phyloP scores from a whole-genome alignment of 495 filamentous ascomycete species.

The Usnea hakonensis region DNA sequence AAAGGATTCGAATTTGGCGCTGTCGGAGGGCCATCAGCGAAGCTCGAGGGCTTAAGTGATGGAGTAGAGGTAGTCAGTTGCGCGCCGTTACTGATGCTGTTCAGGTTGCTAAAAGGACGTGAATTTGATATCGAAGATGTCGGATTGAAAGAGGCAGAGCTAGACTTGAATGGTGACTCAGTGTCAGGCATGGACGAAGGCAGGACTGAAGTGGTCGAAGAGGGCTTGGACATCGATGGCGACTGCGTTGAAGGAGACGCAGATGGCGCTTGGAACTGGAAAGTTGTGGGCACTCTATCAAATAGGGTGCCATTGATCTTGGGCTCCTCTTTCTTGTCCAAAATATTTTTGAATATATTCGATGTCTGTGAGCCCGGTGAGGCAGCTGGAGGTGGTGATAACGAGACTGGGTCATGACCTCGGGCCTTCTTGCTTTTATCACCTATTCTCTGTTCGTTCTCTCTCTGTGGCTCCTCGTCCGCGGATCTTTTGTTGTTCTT shows the following conservation, averaged over 20 bases:
- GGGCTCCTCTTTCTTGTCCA: slow-evolving; percentile 12
- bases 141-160: slow-evolving; percentile 2
- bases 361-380: slow-evolving; percentile 30
- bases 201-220: background rate
- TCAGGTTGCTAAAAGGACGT: background rate
- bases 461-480: slow-evolving; percentile 3
- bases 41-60: background rate
- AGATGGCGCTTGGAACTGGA: background rate
- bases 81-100: background rate
- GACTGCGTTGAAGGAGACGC: background rate
- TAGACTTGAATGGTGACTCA: background rate
- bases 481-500: slow-evolving; percentile 27
- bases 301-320: background rate
- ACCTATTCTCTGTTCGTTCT: slow-evolving; percentile 27
- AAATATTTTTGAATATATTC: slow-evolving; percentile 33
- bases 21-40: background rate
- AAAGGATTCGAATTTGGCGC: slow-evolving; percentile 4
- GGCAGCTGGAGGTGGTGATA: slow-evolving; percentile 16
- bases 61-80: background rate
- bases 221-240: background rate
- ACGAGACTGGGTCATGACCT: slow-evolving; percentile 9
- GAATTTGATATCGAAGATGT: background rate
- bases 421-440: slow-evolving; percentile 19
- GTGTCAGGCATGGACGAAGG: background rate
- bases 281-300: background rate